Percentiles rank a stretch among this genome's conserved stretches.
Conservation (phyloP, 768 basidiomycete genomes). For the Boletus bicolor region DNA sequence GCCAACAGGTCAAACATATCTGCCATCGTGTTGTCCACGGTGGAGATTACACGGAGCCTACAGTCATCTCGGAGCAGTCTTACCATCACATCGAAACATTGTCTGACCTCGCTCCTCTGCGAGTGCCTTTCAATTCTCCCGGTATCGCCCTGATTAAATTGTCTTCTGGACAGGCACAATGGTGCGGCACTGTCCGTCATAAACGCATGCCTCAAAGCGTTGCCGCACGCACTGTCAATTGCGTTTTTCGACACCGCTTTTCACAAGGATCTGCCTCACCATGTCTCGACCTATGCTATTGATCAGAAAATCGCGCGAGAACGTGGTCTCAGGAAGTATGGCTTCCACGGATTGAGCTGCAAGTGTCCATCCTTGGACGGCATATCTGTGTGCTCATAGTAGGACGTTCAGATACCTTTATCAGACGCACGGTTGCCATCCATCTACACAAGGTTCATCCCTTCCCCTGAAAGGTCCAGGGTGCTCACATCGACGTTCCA, state of each 20-base stretch:
- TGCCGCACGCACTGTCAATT: conserved; percentile 69
- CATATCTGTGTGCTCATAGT: not conserved
- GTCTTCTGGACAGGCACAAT: conserved; percentile 46
- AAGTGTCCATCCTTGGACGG: conserved; percentile 5
- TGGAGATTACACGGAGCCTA: conserved; percentile 69
- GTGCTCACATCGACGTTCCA: not conserved
- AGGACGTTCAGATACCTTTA: conserved; percentile 52
- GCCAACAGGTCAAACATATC: conserved; percentile 46
- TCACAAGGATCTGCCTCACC: conserved; percentile 70
- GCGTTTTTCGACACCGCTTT: conserved; percentile 90
- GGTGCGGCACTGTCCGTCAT: conserved; percentile 60
- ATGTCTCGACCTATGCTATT: conserved; percentile 80
- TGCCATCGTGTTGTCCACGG: conserved; percentile 88
- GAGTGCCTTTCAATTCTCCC: conserved; percentile 30
- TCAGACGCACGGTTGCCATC: conserved; percentile 58
- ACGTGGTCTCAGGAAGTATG: conserved; percentile 81
- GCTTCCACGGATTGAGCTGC: conserved; percentile 87
- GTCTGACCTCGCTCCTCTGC: conserved; percentile 80
- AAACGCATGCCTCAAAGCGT: conserved; percentile 51
- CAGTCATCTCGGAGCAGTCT: conserved; percentile 63
- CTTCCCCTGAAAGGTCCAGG: not conserved
- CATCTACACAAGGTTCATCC: conserved; percentile 51
- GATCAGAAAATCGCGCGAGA: conserved; percentile 56
- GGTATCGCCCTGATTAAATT: not conserved
- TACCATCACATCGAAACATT: conserved; percentile 71